phyloP scores from a whole-genome alignment of 768 basidiomycete genomes.

The Rhodocollybia butyracea region DNA sequence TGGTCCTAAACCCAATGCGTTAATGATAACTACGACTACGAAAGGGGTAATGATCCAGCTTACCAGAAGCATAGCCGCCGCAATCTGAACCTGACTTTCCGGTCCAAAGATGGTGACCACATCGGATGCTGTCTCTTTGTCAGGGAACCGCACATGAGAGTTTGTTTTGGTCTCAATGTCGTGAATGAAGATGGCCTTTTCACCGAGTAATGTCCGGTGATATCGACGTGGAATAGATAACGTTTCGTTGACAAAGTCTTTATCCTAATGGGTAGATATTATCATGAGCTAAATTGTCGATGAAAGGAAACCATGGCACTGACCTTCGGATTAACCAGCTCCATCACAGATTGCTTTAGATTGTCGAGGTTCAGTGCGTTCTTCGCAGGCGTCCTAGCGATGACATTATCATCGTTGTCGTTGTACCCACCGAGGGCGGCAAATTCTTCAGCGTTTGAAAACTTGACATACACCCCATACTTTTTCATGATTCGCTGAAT shows the following conservation, averaged over 20 bases:
- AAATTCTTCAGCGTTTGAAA: slow-evolving; percentile 97
- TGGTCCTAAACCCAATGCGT: slow-evolving; percentile 61
- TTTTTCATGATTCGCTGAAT: slow-evolving; percentile 99
- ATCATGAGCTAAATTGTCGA: not conserved
- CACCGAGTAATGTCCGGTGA: slow-evolving; percentile 91
- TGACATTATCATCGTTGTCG: slow-evolving; percentile 98
- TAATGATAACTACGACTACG: not conserved
- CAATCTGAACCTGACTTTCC: slow-evolving; percentile 95
- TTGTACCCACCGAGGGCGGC: slow-evolving; percentile 91
- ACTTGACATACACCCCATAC: slow-evolving; percentile 99
- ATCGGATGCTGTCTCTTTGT: slow-evolving; percentile 92
- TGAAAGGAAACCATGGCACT: slow-evolving; percentile 13
- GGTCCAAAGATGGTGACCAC: slow-evolving; percentile 96
- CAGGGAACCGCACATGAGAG: slow-evolving; percentile 87
- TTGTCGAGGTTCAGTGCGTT: slow-evolving; percentile 94
- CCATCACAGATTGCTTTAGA: slow-evolving; percentile 95
- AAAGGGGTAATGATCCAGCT: slow-evolving; percentile 23
- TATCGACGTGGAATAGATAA: slow-evolving; percentile 92
- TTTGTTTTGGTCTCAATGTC: slow-evolving; percentile 98
- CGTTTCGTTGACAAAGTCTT: slow-evolving; percentile 93
- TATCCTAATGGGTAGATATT: slow-evolving; percentile 58
- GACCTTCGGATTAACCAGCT: slow-evolving; percentile 94
- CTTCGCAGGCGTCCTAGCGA: slow-evolving; percentile 97
- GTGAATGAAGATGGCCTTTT: slow-evolving; percentile 95
- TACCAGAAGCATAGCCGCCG: slow-evolving; percentile 92